Evolutionary conservation across 495 filamentous ascomycete genomes (phyloP), one percentile per base, ranked within the genome.

Genomic region (Echria macrotheca): DNA sequence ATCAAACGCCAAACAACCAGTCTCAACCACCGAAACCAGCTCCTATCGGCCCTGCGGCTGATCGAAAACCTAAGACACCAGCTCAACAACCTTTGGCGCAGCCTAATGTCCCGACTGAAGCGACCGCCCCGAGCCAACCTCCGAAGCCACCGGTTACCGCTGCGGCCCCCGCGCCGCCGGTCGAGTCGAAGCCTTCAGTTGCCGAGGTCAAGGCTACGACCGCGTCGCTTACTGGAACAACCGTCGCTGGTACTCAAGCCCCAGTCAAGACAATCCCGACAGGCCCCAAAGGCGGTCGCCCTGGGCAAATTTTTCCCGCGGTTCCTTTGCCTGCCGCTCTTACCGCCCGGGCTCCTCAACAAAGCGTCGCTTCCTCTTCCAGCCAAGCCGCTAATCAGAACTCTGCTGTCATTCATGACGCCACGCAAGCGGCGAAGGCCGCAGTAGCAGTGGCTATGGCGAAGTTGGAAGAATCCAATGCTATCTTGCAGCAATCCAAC

Each of bases 371-470:
- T 45, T 48, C 62, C 31, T 37, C 63, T 29, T 52, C 70, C 17
- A 60, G 54, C 32, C 66, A 58, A 40, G 56, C 65, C 31, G 41
- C 58, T 46, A 42, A 60, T 1, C 61, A 53, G 14, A 55, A 62
- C 11, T 61, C 69, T 15, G 57, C 66, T 21, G 43, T 76, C 44
- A 79, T 79, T 41, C n/a, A n/a, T n/a, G 86, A 90, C 64, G 88
- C 89, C 2, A 91, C 88, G 5, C 82, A 85, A 56, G 86, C 85
- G 31, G 90, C 90, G 5, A 85, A 82, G 32, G 87, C 85, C 38
- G 90, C 89, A 23, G 91, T 95, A 41, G 89, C 89, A 2, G 94
- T 95, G 89, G 88, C 88, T 10, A 89, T 95, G 10, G 59, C 58
- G 11, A 49, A 53, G 51, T 9, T 62, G 21, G 55, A 60, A 21